Evolutionary conservation across 208 protist species (phyloP).

Genomic region (Trichomonas vaginalis): DNA sequence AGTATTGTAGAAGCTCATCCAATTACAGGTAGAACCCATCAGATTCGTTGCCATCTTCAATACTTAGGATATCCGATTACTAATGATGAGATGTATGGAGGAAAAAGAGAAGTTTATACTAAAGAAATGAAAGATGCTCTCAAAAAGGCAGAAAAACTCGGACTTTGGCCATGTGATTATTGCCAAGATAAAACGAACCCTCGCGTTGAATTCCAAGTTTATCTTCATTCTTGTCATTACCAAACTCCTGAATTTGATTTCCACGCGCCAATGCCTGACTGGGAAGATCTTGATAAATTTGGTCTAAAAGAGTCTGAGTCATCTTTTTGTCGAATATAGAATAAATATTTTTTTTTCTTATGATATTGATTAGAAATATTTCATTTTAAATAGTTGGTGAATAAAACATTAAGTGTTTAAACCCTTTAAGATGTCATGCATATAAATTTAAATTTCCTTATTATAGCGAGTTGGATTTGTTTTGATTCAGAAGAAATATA

Average conservation of each 20-base stretch:
- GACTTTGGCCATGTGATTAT: background rate
- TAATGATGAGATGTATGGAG: constrained; percentile 53
- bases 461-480: no score
- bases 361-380: no score
- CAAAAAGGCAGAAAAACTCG: background rate
- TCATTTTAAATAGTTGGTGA: no score
- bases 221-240: background rate
- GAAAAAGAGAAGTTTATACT: background rate
- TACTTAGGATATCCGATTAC: constrained; percentile 60
- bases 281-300: background rate
- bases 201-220: background rate
- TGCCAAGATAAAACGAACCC: background rate
- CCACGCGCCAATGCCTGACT: background rate
- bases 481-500: no score
- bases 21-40: constrained; percentile 65
- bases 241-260: background rate
- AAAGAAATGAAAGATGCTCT: background rate
- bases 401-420: no score
- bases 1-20: constrained; percentile 54
- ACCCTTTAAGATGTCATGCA: no score
- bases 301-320: background rate
- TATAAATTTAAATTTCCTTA: no score
- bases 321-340: no score
- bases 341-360: no score
- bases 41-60: constrained; percentile 65